Base-by-base conservation (phyloP, 2,329 filamentous ascomycete genomes). In the Fusarium devonianum region DNA sequence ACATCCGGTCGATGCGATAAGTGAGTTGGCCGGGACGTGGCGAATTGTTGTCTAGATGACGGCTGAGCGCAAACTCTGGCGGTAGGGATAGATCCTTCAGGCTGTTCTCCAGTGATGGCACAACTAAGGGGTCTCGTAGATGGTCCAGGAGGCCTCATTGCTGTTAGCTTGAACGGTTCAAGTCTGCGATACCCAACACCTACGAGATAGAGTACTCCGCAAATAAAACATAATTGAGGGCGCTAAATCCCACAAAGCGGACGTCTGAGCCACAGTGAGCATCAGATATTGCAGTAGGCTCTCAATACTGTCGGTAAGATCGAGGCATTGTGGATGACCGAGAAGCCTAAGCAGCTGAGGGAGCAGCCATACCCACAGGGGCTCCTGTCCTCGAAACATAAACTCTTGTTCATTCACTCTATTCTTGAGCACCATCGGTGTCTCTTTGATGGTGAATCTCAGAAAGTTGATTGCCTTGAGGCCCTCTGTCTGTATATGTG, bases 401-500 rank as follows among this genome's bases (percentile, higher is more conserved):
- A 78, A 76, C 4, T 70, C 68, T 32, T 72, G 72, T 3, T 64
- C 64, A 14, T 73, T 67, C 9, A 74, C 71, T 19, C 68, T 70
- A 49, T 75, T 77, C 14, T 79, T 72, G 19, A 93, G 75, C n/a
- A 92, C 81, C 26, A 78, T 75, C 2, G 89, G 91, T 7, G 87
- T 89, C 65, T 92, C 89, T 55, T 84, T 81, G 57, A 96, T 80
- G 3, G 89, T 89, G 40, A 88, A 81, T 48, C 82, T 81, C 33
- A 97, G 79, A 41, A 96, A 92, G 59, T 88, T 84, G 36, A 96
- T 79, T 41, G 90, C 92, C 65, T 91, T 87, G 25, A 82, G 71
- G 1, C 84, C 84, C 62, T 90, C 85, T 34, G 78, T 71, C 19
- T 81, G 73, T 30, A 86, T 71, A 47, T 82, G 73, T 23, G 78